Evolutionary conservation across 495 filamentous ascomycete species (phyloP), one percentile per base, ranked within the genome.

Genomic region (Penicillium pulvis): DNA sequence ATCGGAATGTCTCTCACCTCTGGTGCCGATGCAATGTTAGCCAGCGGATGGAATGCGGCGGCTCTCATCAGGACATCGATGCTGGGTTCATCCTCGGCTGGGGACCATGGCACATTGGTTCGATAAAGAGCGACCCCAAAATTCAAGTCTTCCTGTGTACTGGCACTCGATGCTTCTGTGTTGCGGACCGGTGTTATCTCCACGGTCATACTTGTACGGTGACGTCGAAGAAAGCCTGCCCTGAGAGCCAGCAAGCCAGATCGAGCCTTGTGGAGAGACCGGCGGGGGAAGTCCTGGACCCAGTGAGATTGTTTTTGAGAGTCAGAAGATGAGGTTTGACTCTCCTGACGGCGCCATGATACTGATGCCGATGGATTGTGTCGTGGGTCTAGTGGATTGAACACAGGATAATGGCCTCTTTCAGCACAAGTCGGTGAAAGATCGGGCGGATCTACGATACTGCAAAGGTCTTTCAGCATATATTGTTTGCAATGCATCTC

Each of bases 331-430:
- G 64, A 59, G 16, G 52, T 53, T 1, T 51, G 53, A 45, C 59
- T 55, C 0, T 57, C 60, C 23, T 58, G 55, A 12, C 57, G 52
- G 9, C 51, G 23, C 52, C 57, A 66, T 1, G 53, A 19, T 9
- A 20, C 17, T 3, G 47, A 17, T 14, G 33, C 19, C 8, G 64
- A 23, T 20, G 75, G 72, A 33, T 74, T 76, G 41, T 78, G 75
- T 23, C 69, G 60, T 56, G 71, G 72, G 33, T 76, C 65, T 26
- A 57, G 57, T 20, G 73, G 70, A 49, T 76, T 61, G 49, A 71
- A 78, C 10, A 78, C 52, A 1, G 75, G 75, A 52, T 76, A 78
- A 48, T 74, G 69, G 20, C 54, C 51, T 46, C 55, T 73, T 57
- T 76, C 72, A 17, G 68, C 62, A 35, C 71, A 76, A 3, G 63